Percentiles rank a stretch among this genome's conserved stretches.
These are phyloP conservation scores for Rosa persica DNA, from an alignment of 306 rosid genomes.

Conservation along the genomic window DNA sequence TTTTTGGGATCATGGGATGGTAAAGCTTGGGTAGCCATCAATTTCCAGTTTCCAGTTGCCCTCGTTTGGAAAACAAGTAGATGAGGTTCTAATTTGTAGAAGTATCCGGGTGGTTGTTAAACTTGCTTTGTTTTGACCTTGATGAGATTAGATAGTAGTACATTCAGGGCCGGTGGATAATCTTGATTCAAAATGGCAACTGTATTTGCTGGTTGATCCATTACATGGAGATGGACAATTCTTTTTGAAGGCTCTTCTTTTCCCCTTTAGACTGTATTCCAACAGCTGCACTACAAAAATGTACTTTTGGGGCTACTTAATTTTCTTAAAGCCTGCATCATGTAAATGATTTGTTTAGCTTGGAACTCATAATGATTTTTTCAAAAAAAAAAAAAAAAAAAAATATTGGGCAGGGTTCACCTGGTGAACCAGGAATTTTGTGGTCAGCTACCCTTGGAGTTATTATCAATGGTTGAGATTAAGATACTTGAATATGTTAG, in stretches of 20 bases:
- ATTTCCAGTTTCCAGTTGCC: neutral
- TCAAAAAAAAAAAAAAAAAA: no score
- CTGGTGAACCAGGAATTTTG: neutral
- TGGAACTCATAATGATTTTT: neutral
- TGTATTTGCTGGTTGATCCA: neutral
- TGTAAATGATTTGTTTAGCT: neutral
- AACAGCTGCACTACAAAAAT: neutral
- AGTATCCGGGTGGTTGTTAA: no score
- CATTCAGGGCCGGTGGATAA: neutral
- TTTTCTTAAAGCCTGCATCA: neutral
- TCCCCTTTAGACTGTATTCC: neutral
- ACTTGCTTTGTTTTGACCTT: neutral
- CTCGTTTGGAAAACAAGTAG: neutral
- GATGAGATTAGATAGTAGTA: neutral
- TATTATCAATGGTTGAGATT: neutral
- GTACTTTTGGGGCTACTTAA: neutral
- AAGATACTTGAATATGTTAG: neutral
- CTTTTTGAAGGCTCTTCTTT: neutral
- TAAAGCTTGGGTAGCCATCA: neutral
- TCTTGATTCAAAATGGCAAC: neutral
- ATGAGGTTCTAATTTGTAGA: neutral
- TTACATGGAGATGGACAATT: neutral
- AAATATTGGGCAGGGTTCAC: neutral
- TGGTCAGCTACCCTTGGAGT: neutral
- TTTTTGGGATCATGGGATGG: neutral